Base-by-base conservation (phyloP, 2,329 filamentous ascomycete genomes). In the Didymella sp. region DNA sequence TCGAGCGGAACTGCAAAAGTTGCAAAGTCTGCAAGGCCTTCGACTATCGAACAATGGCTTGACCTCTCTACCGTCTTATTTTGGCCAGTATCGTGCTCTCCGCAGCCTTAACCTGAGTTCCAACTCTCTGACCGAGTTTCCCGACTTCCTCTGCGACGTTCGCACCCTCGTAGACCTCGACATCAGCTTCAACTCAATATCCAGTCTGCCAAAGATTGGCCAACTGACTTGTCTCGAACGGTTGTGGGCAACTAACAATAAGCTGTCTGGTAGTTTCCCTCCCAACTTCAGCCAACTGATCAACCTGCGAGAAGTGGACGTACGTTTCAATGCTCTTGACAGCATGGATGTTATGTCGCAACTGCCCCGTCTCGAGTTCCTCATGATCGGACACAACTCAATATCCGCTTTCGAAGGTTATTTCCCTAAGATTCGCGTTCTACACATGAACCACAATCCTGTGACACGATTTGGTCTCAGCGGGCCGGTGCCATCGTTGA, bases 171-270 rank as follows among this genome's bases (percentile, higher is more conserved):
- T 96, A 12, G 94, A 99, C 72, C 85, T 99, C 37, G 95, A 99
- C 70, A 87, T 99, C 72, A 98, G 94, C 74, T 99, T 99, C 84
- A 99, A 99, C 73, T 86, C 88, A 37, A 96, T 99, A 60, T 85
- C 85, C 11, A 85, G 81, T 51, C 79, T 99, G 7, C 92, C 93
- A 0, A 87, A 89, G 61, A 90, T 99, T 63, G 91, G 92, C 6
- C 86, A 87, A 52, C 78, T 99, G 56, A 86, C 83, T 56, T 91
- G 88, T 51, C 79, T 99, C 33, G 95, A 98, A 76, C 88, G 93
- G 62, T 84, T 99, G 27, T 92, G 95, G 79, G 94, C 96, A 66
- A 98, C 95, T 2, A 99, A 99, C 78, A 99, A 99, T 77, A 88
- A 90, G 59, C 80, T 99, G 13, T 84, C 85, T 19, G 91, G 91